phyloP scores from a whole-genome alignment of 1,284 basidiomycete species.

The Crepidotus sp. region DNA sequence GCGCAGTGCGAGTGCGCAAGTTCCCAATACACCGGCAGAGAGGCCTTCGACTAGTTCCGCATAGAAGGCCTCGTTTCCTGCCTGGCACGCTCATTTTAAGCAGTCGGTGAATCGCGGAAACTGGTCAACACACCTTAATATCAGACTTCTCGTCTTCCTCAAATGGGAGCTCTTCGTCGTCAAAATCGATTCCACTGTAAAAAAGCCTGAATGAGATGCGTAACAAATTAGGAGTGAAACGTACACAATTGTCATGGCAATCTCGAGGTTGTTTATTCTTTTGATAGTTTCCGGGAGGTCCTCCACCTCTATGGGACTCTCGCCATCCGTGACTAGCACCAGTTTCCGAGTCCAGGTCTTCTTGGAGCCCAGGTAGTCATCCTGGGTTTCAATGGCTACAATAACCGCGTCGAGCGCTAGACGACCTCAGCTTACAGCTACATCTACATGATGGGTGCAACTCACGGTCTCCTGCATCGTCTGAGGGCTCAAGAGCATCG shows the following conservation, averaged over 20 bases:
- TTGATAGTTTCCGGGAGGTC: conserved; percentile 61
- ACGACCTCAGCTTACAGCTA: neutral
- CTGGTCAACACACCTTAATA: conserved; percentile 48
- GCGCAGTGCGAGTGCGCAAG: conserved; percentile 61
- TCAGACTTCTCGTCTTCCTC: conserved; percentile 59
- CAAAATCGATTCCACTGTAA: conserved; percentile 76
- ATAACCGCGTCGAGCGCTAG: conserved; percentile 83
- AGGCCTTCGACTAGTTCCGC: conserved; percentile 40
- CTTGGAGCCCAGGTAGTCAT: conserved; percentile 50
- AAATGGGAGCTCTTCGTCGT: conserved; percentile 57
- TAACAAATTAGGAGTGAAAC: conserved; percentile 22
- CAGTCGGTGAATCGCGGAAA: neutral
- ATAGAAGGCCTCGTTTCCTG: conserved; percentile 74
- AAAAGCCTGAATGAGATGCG: conserved; percentile 8
- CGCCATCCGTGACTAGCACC: conserved; percentile 74
- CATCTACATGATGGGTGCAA: conserved; percentile 3
- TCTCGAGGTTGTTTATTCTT: conserved; percentile 56
- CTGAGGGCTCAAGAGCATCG: conserved; percentile 53
- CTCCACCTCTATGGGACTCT: conserved; percentile 60
- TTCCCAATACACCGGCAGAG: conserved; percentile 52
- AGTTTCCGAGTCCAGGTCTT: conserved; percentile 77
- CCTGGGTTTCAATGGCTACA: conserved; percentile 76
- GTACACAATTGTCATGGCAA: conserved; percentile 59
- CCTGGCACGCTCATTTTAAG: conserved; percentile 32
- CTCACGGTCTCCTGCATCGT: conserved; percentile 62